phyloP scores from a whole-genome alignment of 2,329 filamentous ascomycete species.

The Taxawa tesnikishii region DNA sequence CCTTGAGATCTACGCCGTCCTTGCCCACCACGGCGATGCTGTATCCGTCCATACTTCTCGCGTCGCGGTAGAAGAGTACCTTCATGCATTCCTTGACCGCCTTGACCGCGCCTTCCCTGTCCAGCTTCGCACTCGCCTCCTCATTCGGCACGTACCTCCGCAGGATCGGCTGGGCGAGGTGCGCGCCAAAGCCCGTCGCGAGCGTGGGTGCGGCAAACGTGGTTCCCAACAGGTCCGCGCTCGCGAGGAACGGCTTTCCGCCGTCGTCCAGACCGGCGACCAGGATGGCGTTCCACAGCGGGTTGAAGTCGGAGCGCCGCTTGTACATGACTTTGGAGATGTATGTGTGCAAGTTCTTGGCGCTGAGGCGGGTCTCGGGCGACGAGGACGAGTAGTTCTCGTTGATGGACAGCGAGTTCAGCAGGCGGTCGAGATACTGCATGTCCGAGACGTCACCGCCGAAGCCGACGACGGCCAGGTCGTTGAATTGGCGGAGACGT shows the following conservation, averaged over 20 bases:
- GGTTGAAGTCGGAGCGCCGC: constrained; percentile 90
- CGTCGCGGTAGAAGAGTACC: constrained; percentile 94
- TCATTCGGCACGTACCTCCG: constrained; percentile 76
- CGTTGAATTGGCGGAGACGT: constrained; percentile 80
- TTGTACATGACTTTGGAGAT: constrained; percentile 92
- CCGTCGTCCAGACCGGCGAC: constrained; percentile 78
- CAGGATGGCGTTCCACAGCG: constrained; percentile 91
- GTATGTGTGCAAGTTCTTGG: constrained; percentile 93
- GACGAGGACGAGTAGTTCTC: constrained; percentile 62
- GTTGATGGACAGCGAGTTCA: constrained; percentile 73
- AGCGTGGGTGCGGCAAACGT: constrained; percentile 80
- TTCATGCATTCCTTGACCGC: constrained; percentile 93
- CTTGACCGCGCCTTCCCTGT: constrained; percentile 64
- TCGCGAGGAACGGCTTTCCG: constrained; percentile 76
- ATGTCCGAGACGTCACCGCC: constrained; percentile 97
- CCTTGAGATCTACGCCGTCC: constrained; percentile 69
- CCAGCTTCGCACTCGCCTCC: constrained; percentile 57
- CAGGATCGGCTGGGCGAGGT: constrained; percentile 87
- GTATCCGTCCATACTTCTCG: constrained; percentile 81
- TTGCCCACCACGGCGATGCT: constrained; percentile 82
- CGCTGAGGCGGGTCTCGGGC: constrained; percentile 47
- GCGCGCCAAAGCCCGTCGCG: constrained; percentile 85
- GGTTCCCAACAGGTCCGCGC: constrained; percentile 82
- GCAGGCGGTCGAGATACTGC: constrained; percentile 92
- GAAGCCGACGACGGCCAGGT: constrained; percentile 77